Percentiles rank a stretch among this genome's conserved stretches.
Evolutionary conservation across 2,329 filamentous ascomycete genomes (phyloP).

Genomic region (Thermothelomyces thermophilus): DNA sequence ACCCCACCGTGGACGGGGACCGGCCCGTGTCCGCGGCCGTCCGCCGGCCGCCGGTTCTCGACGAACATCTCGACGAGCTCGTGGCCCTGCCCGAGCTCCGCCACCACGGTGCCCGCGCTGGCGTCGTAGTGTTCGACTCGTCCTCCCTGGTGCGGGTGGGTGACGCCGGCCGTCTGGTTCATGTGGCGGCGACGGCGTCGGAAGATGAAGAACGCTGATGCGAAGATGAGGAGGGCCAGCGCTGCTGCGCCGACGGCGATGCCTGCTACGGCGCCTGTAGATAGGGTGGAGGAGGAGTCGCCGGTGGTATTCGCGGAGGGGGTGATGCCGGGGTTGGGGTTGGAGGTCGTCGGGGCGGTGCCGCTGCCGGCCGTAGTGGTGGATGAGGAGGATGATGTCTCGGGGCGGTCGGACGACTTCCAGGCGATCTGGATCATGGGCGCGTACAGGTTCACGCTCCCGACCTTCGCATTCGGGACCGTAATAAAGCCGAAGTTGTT

Average conservation of each 20-base stretch:
- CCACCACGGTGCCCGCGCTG: not conserved
- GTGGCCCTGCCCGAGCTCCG: not conserved
- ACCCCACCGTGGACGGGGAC: not conserved
- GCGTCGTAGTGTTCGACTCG: not conserved
- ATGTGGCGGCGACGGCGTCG: not conserved
- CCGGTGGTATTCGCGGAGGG: not conserved
- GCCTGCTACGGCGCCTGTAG: slow-evolving; percentile 16
- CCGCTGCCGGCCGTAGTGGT: not conserved
- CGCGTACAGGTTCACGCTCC: slow-evolving; percentile 12
- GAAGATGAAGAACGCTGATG: slow-evolving; percentile 13
- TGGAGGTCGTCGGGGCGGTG: not conserved
- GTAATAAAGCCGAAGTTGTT: slow-evolving; percentile 15
- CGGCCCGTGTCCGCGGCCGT: not conserved
- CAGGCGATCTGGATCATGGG: slow-evolving; percentile 23
- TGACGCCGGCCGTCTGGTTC: not conserved
- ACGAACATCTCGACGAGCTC: not conserved
- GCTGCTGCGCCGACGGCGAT: slow-evolving; percentile 15
- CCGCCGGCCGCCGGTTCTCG: not conserved
- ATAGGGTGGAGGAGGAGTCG: not conserved
- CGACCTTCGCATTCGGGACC: not conserved
- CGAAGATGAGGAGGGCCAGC: slow-evolving; percentile 8
- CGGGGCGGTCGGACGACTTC: slow-evolving; percentile 12
- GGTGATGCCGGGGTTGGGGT: not conserved
- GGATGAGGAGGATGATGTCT: not conserved
- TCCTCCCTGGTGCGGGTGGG: not conserved